Conservation (phyloP, 441 rosid species). For the Capsella rubella region DNA sequence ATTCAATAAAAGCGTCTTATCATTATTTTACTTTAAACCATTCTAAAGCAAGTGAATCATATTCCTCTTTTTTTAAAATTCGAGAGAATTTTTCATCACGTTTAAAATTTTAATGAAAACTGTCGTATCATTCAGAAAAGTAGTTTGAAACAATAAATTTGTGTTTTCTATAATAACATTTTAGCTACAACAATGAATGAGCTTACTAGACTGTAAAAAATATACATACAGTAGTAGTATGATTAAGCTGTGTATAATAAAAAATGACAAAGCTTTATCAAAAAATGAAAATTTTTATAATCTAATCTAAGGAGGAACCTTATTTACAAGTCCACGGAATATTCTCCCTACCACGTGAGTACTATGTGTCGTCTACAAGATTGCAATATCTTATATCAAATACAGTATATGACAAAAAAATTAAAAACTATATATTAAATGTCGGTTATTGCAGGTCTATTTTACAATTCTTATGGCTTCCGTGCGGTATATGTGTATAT, state of each 20-base stretch:
- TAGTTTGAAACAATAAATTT: too few relatives aligned
- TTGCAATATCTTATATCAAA: neutral
- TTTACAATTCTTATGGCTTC: neutral
- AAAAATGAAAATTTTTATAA: too few relatives aligned
- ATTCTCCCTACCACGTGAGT: conserved; percentile 40
- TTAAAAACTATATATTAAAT: neutral
- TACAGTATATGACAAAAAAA: too few relatives aligned
- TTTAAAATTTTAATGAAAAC: neutral
- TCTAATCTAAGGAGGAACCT: conserved; percentile 11
- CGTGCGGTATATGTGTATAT: conserved; percentile 9
- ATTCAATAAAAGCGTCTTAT: conserved; percentile 25
- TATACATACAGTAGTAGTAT: too few relatives aligned
- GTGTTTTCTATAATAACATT: neutral
- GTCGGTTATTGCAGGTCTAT: conserved; percentile 4
- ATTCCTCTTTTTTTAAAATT: conserved; percentile 14
- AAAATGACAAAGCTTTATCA: too few relatives aligned
- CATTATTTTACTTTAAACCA: conserved; percentile 8
- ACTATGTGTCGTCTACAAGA: conserved; percentile 10
- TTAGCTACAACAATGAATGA: neutral
- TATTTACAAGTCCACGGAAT: conserved; percentile 19
- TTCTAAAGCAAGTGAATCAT: conserved; percentile 31
- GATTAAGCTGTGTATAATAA: too few relatives aligned
- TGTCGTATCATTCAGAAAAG: neutral
- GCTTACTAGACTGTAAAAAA: too few relatives aligned
- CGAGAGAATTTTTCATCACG: neutral